A percentile compares a stretch with the other conserved stretches of the same genome.
Evolutionary conservation across 306 rosid species (phyloP).

Genomic region (Trifolium pratense): DNA sequence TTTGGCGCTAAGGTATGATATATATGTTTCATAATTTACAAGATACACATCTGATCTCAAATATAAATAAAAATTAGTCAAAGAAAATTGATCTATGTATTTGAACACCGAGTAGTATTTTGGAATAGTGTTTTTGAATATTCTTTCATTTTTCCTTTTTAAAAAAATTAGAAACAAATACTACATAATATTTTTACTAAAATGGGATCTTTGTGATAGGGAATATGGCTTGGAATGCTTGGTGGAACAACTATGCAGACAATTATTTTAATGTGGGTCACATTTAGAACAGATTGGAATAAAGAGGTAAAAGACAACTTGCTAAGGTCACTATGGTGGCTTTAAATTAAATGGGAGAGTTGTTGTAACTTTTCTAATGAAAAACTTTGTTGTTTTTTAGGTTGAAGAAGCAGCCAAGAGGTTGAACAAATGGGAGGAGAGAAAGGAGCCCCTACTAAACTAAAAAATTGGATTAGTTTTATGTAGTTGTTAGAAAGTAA

Average conservation of each 20-base stretch:
- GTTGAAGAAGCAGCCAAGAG: slow-evolving; percentile 64
- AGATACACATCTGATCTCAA: too few species aligned
- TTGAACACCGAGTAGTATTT: too few species aligned
- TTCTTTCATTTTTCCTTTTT: background rate
- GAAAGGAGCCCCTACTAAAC: slow-evolving; percentile 30
- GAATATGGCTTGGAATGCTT: slow-evolving; percentile 80
- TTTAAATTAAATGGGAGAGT: background rate
- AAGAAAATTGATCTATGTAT: background rate
- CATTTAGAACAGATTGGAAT: slow-evolving; percentile 69
- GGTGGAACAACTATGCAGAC: slow-evolving; percentile 76
- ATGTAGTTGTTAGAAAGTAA: background rate
- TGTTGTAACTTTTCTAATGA: background rate
- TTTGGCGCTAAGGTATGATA: slow-evolving; percentile 68
- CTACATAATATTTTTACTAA: background rate
- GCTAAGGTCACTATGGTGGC: background rate
- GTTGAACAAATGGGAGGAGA: slow-evolving; percentile 60
- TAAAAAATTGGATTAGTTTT: slow-evolving; percentile 10
- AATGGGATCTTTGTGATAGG: slow-evolving; percentile 46
- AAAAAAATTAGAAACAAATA: background rate
- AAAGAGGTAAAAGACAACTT: slow-evolving; percentile 56
- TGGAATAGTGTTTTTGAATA: background rate
- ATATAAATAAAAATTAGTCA: too few species aligned
- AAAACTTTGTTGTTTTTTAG: slow-evolving; percentile 35
- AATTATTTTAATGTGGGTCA: slow-evolving; percentile 59
- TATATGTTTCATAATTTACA: background rate